Conservation (phyloP, 2,329 filamentous ascomycete species). For the Leptodontidium sp. region DNA sequence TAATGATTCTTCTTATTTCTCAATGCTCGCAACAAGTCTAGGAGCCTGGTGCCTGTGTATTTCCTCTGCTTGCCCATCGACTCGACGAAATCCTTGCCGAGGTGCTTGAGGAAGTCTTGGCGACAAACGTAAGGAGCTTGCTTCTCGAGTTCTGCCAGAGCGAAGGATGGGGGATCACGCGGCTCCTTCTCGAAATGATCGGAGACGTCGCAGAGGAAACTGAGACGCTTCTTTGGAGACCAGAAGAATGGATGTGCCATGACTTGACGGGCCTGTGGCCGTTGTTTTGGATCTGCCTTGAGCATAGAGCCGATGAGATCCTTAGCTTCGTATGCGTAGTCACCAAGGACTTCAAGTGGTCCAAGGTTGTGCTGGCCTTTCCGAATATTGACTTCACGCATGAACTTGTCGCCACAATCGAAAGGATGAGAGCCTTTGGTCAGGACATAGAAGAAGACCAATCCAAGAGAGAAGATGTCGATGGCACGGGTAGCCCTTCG, state of each 20-base stretch:
- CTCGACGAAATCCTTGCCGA: slow-evolving; percentile 86
- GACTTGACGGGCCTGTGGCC: slow-evolving; percentile 79
- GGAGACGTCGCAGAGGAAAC: slow-evolving; percentile 94
- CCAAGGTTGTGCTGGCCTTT: slow-evolving; percentile 81
- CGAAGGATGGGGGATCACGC: slow-evolving; percentile 78
- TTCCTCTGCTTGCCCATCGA: slow-evolving; percentile 93
- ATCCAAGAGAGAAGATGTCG: slow-evolving; percentile 95
- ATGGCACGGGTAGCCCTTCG: slow-evolving; percentile 93
- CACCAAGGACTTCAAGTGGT: slow-evolving; percentile 77
- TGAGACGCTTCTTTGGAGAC: slow-evolving; percentile 85
- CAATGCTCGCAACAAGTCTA: slow-evolving; percentile 88
- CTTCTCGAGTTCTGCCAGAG: slow-evolving; percentile 67
- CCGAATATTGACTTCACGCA: slow-evolving; percentile 96
- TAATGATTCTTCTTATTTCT: slow-evolving; percentile 98
- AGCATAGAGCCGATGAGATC: slow-evolving; percentile 88
- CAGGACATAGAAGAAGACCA: slow-evolving; percentile 99
- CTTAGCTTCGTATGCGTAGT: slow-evolving; percentile 86
- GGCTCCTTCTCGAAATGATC: slow-evolving; percentile 96
- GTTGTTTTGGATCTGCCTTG: slow-evolving; percentile 58
- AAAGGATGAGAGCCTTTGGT: slow-evolving; percentile 93
- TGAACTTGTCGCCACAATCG: slow-evolving; percentile 92
- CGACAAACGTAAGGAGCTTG: slow-evolving; percentile 63
- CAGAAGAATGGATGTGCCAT: slow-evolving; percentile 98
- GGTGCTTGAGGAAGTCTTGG: slow-evolving; percentile 78
- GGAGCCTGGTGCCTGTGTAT: slow-evolving; percentile 83